Conservation (phyloP, 2,329 filamentous ascomycete genomes). For the Ceratocystis albifundus region DNA sequence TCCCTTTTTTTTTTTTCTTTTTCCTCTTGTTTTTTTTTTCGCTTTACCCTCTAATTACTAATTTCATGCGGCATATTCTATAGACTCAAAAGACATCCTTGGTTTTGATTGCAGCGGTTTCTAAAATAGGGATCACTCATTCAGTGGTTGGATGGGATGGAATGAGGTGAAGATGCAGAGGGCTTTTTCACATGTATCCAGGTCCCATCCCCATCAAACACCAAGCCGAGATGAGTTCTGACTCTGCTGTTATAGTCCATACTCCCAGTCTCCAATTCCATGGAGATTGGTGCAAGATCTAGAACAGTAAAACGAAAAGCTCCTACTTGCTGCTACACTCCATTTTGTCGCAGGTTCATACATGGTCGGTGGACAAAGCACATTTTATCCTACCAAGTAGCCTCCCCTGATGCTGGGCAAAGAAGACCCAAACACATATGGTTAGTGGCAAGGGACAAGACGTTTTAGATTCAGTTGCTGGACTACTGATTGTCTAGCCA, state of each 20-base stretch:
- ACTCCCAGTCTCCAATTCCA: too few species aligned
- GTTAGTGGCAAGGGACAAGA: not conserved
- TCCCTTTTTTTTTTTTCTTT: not conserved
- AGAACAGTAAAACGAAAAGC: too few species aligned
- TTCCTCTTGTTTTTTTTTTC: not conserved
- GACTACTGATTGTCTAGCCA: not conserved
- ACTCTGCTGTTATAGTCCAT: not conserved
- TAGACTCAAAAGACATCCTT: not conserved
- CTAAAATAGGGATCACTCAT: not conserved
- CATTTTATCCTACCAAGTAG: not conserved
- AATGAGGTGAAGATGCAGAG: not conserved
- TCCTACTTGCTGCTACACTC: not conserved
- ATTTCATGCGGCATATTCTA: slow-evolving; percentile 6
- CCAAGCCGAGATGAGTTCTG: not conserved
- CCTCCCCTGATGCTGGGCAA: not conserved
- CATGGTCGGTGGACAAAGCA: not conserved
- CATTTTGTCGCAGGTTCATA: not conserved
- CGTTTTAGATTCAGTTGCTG: not conserved
- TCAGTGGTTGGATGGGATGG: not conserved
- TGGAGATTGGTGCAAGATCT: too few species aligned
- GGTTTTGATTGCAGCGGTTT: not conserved
- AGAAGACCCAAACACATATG: not conserved
- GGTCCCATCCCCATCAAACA: not conserved
- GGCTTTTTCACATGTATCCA: not conserved
- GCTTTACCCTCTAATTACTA: not conserved